These are phyloP conservation scores for Candida caryicola DNA, from an alignment of 805 yeast species.

Conservation along the genomic window DNA sequence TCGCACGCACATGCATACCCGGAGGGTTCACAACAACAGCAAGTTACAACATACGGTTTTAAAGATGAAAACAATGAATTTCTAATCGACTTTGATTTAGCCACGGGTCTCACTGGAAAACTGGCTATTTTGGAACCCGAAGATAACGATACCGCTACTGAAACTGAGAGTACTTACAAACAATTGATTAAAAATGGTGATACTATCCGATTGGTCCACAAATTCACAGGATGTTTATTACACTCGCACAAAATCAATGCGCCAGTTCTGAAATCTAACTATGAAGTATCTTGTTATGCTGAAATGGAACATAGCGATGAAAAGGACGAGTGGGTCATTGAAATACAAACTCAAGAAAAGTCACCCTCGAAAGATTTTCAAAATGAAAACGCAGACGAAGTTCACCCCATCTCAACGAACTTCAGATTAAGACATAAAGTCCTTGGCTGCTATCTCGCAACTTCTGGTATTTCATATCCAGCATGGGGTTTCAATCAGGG, in stretches of 20 bases:
- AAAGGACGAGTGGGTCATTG: slow-evolving; percentile 89
- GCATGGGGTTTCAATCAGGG: slow-evolving; percentile 85
- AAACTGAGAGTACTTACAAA: slow-evolving; percentile 6
- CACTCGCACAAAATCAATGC: slow-evolving; percentile 83
- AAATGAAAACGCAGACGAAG: slow-evolving; percentile 45
- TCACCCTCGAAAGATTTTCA: slow-evolving; percentile 40
- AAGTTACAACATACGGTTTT: slow-evolving; percentile 87
- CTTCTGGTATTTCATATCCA: slow-evolving; percentile 66
- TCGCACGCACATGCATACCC: slow-evolving; percentile 87
- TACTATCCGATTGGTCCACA: slow-evolving; percentile 69
- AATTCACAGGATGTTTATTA: slow-evolving; percentile 65
- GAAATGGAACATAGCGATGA: slow-evolving; percentile 65
- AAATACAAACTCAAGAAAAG: slow-evolving; percentile 62
- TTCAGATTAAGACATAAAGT: slow-evolving; percentile 64
- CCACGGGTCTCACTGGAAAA: slow-evolving; percentile 26
- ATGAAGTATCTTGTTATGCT: slow-evolving; percentile 90
- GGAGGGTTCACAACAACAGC: slow-evolving; percentile 91
- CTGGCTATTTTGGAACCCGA: slow-evolving; percentile 29
- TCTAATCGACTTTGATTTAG: slow-evolving; percentile 73
- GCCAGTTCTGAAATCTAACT: slow-evolving; percentile 61
- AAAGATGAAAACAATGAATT: slow-evolving; percentile 97
- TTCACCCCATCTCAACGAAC: slow-evolving; percentile 76
- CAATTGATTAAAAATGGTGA: slow-evolving; percentile 55
- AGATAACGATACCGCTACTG: slow-evolving; percentile 14
- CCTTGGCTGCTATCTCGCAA: slow-evolving; percentile 74